A percentile compares a stretch with the other conserved stretches of the same genome.
Conservation (phyloP, 176 grass and related monocot species). For the Secale cereale region DNA sequence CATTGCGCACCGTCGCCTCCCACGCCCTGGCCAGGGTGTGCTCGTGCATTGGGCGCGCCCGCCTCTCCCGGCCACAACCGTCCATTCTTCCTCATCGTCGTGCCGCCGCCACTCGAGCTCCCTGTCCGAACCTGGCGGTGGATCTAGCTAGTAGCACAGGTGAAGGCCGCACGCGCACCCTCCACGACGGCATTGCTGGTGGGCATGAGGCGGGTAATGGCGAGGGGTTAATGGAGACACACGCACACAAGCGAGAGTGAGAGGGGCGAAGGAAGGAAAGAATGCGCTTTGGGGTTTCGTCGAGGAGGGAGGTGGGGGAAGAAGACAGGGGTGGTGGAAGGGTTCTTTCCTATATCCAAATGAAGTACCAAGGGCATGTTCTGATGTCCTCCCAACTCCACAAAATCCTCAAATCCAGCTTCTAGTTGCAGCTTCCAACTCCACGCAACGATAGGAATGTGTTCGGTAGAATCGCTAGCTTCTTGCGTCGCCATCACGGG, state of each 20-base stretch:
- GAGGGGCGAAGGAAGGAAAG: background rate
- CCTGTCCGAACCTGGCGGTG: background rate
- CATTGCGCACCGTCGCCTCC: conserved; percentile 54
- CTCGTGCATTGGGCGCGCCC: conserved; percentile 52
- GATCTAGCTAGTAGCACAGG: conserved; percentile 38
- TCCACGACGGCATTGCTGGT: conserved; percentile 43
- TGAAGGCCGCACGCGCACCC: conserved; percentile 5
- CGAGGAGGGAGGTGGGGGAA: background rate
- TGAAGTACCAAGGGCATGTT: too few relatives aligned
- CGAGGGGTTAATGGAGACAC: conserved; percentile 7
- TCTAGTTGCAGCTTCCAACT: too few relatives aligned
- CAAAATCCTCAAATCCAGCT: too few relatives aligned
- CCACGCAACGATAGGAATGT: too few relatives aligned
- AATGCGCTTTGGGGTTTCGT: background rate
- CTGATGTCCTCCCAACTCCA: too few relatives aligned
- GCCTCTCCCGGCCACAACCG: conserved; percentile 9
- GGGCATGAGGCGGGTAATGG: background rate
- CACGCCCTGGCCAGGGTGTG: conserved; percentile 48
- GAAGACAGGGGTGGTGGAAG: background rate
- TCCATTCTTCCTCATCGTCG: background rate
- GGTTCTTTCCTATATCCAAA: too few relatives aligned
- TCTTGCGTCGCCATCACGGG: too few relatives aligned
- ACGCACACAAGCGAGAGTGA: conserved; percentile 32
- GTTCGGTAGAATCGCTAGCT: too few relatives aligned
- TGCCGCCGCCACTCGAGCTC: background rate